Conservation (phyloP, 148 eudicot species). For the Amaranthus palmeri region DNA sequence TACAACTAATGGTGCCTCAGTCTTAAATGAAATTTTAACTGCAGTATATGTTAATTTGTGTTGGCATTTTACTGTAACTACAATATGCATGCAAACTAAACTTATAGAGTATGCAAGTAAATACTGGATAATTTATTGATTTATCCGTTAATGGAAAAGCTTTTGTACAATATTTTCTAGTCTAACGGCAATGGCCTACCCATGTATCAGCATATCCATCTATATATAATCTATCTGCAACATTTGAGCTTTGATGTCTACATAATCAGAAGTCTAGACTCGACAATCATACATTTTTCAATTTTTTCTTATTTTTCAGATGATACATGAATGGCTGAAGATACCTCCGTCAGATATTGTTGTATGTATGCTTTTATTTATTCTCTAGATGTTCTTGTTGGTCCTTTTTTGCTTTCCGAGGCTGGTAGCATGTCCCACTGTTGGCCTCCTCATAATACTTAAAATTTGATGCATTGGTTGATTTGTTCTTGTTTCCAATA, state of each 20-base stretch:
- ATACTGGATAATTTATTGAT: neutral
- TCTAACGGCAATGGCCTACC: too few species aligned
- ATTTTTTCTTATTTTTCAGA: conserved; percentile 38
- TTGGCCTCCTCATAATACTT: neutral
- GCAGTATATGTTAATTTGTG: too few species aligned
- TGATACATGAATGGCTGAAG: conserved; percentile 91
- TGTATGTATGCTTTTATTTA: conserved; percentile 39
- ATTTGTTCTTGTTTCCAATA: neutral
- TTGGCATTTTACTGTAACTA: too few species aligned
- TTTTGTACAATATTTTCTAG: neutral
- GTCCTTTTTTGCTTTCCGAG: neutral
- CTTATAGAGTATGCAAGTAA: too few species aligned
- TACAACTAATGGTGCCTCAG: too few species aligned
- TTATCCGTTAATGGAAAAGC: neutral
- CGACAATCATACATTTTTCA: conserved; percentile 6
- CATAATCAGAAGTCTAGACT: neutral
- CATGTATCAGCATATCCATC: too few species aligned
- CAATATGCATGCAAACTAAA: too few species aligned
- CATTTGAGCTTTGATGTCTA: neutral
- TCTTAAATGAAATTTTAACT: too few species aligned
- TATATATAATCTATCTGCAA: neutral
- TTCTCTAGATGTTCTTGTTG: conserved; percentile 4
- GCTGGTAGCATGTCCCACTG: neutral
- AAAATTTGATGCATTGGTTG: neutral
- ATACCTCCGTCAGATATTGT: conserved; percentile 83